phyloP scores from a whole-genome alignment of 768 basidiomycete genomes.

The Dioszegia crocea region DNA sequence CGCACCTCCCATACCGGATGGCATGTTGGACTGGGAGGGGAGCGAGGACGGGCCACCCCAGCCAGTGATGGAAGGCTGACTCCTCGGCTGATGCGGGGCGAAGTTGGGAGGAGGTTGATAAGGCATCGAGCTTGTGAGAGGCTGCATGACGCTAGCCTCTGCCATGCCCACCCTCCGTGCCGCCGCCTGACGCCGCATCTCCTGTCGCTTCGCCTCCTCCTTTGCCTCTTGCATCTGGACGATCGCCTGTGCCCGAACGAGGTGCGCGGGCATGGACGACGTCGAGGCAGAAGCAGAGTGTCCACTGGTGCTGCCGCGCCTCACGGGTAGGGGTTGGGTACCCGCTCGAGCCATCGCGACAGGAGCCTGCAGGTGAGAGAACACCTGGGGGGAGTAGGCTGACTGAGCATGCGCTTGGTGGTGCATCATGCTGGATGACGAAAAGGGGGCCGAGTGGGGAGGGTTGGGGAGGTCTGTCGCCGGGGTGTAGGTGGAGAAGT shows the following conservation, averaged over 20 bases:
- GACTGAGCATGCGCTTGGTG: neutral
- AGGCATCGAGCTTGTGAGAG: neutral
- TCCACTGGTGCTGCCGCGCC: slow-evolving; percentile 11
- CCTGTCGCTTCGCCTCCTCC: slow-evolving; percentile 25
- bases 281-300: neutral
- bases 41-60: slow-evolving; percentile 34
- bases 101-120: neutral
- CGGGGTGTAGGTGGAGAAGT: slow-evolving; percentile 3
- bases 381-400: neutral
- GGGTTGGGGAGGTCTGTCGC: neutral
- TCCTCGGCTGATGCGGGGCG: neutral
- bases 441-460: neutral
- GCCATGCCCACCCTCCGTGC: slow-evolving; percentile 31
- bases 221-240: slow-evolving; percentile 32
- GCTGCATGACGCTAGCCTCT: slow-evolving; percentile 35
- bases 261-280: slow-evolving; percentile 22
- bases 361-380: slow-evolving; percentile 14
- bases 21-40: neutral
- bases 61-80: slow-evolving; percentile 27
- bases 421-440: slow-evolving; percentile 1
- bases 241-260: slow-evolving; percentile 34
- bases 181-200: slow-evolving; percentile 18
- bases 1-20: slow-evolving; percentile 4
- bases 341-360: slow-evolving; percentile 35
- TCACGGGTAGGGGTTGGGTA: slow-evolving; percentile 32